phyloP scores from a whole-genome alignment of 225 moss, liverwort and hornwort genomes.

The Antitrichia curtipendula region DNA sequence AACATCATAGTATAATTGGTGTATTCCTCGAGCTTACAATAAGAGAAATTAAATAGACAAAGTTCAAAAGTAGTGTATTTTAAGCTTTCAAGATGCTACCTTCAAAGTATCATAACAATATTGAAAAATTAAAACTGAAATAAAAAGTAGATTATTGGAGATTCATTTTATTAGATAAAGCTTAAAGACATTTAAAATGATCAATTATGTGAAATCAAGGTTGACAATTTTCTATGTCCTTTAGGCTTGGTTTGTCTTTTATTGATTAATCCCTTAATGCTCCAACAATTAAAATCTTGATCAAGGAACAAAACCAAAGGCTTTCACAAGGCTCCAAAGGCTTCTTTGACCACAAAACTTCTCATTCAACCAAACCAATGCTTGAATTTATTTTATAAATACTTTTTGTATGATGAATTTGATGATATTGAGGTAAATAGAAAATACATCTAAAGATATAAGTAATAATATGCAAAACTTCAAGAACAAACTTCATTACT shows the following conservation, averaged over 20 bases:
- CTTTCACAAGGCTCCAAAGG: no score
- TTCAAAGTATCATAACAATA: neutral
- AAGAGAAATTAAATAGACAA: neutral
- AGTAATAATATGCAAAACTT: no score
- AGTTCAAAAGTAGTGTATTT: neutral
- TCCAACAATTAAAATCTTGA: neutral
- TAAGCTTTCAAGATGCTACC: neutral
- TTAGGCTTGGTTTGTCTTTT: neutral
- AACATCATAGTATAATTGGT: neutral
- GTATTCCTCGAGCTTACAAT: no score
- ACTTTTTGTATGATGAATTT: no score
- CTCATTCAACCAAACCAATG: neutral
- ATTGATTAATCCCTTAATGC: accelerated
- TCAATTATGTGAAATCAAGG: no score
- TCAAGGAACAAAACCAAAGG: no score
- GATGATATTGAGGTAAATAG: no score
- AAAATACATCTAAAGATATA: no score
- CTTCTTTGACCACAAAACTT: neutral
- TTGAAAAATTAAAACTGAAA: accelerated
- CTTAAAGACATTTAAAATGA: no score
- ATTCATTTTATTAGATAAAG: no score
- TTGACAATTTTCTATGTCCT: neutral
- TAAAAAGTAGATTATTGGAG: neutral
- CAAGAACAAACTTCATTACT: neutral
- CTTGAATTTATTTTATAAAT: no score